Evolutionary conservation across 1,139 yeast species (phyloP), one percentile per base, ranked within the genome.

Genomic region (Lodderomyces orthopsilosis): DNA sequence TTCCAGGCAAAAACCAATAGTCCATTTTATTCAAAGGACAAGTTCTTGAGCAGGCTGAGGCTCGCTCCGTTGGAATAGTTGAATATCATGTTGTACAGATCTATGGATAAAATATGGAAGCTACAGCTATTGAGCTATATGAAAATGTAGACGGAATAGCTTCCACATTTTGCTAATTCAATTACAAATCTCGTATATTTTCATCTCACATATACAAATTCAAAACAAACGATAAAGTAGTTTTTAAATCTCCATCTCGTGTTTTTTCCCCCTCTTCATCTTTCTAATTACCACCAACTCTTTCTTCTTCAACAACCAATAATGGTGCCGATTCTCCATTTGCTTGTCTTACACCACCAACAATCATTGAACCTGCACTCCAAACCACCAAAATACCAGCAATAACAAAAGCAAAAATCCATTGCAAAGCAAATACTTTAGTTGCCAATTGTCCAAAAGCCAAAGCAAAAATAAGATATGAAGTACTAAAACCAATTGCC

Each of bases 321-420:
- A 66, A 62, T 32, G 70, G 71, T 22, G 68, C 66, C 36, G 51
- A 42, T 41, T 56, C 57, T 23, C 51, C 57, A 38, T 22, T 33
- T 26, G 36, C 53, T 37, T 40, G 41, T 40, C 42, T 45, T 4
- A 51, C 43, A 12, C 50, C 50, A 17, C 59, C 68, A 35, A 59
- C 55, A 41, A 63, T 51, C 19, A 81, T 70, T 15, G 74, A 71
- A 22, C 75, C 59, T 35, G 77, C 47, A 17, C 83, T 69, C 43
- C 74, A 59, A 22, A 80, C 54, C 46, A 79, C 70, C 59, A 83
- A 73, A 33, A 70, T 43, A 10, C 78, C 82, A 12, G 85, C 67
- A 51, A 85, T 85, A 44, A 76, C 63, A 52, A 84, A 80, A 8
- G 90, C 94, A 67, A 86, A 86, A 51, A 84, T 79, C 95, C 95